Evolutionary conservation across 2,329 filamentous ascomycete genomes (phyloP), one percentile per base, ranked within the genome.

Genomic region (Colletotrichum acutatum): DNA sequence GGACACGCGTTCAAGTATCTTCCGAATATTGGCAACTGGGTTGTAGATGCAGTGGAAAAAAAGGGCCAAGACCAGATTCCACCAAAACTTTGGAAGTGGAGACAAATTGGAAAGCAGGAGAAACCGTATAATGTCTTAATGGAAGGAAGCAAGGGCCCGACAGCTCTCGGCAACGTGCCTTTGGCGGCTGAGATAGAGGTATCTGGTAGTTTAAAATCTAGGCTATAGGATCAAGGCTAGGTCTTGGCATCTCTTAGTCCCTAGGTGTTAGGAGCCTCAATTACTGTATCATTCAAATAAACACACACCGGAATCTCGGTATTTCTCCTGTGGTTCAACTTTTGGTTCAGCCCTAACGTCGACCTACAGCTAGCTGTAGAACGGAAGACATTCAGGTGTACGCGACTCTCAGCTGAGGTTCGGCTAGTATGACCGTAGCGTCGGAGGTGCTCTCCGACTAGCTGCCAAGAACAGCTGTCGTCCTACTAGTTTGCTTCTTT

Each of bases 1-100:
- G 90, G 90, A 0, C 90, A 92, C 78, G 90, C 84, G 0, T 92
- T 91, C 79, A 92, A 91, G 76, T 91, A 90, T 72, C 77, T 91
- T 61, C 90, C 90, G 0, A 86, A 87, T 3, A 85, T 92, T 75
- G 89, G 90, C 1, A 85, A 86, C 46, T 84, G 83, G 73, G 86
- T 91, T 14, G 83, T 87, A 0, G 85, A 90, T 74, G 84, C 85
- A n/a, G 78, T 90, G 8, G 81, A 86, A 72, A 82, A 84, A 2
- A 75, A 68, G 22, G 77, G 78, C 1, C 69, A 80, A 7, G 78
- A 84, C 56, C 77, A 75, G 65, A 76, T 79, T 8, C 69, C 78
- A 11, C 34, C 75, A 9, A 62, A 71, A n/a, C 30, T 60, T 6
- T 79, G 78, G 77, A 67, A 58, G n/a, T 78, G 77, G 78, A 66